Evolutionary conservation across 31 red algal species (phyloP), one percentile per base, ranked within the genome.

Genomic region (Porphyra umbilicalis): DNA sequence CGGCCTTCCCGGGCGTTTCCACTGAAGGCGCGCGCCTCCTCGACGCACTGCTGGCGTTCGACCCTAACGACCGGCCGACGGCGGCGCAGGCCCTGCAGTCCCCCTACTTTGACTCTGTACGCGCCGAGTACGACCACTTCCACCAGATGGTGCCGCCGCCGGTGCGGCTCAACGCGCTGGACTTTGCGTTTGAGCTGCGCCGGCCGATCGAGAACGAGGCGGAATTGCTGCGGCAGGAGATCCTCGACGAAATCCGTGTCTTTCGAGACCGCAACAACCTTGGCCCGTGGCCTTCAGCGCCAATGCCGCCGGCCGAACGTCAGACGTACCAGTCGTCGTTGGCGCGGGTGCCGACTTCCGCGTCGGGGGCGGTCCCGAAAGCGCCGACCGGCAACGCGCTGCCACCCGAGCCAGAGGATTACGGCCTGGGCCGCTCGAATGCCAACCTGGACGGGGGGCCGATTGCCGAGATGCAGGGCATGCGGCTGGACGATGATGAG

Each of bases 11-110:
- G 18, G n/a, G n/a, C 18, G 81, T 46, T 0, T 39, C 44, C 18
- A 3, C 39, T 11, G 40, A 39, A 35, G 85, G 77, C 25, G 30
- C 80, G 4, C 38, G 82, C 78, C 37, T 87, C 38, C 32, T 87
- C 31, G 33, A 75, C 8, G 36, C 16, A 13, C 75, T 87, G 38
- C 36, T 87, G n/a, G 32, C 32, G 30, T 39, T 87, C 29, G 78
- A 87, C 34, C 85, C 85, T 25, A 35, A 36, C 0, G 32, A 36
- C 31, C 76, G 85, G 20, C 75, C 42, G 2, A 44, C 85, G 10
- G 85, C 85, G 32, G 39, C 36, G 29, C 79, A 87, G 6, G 57
- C 57, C 0, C 57, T 71, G 4, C 57, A 29, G 25, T 29, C 25
- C 14, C 57, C 57, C 0, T 71, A 71, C 57, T 71, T 71, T 16